A percentile compares a stretch with the other conserved stretches of the same genome.
These are phyloP conservation scores for Trifolium fragiferum DNA, from an alignment of 306 rosid species.

Conservation along the genomic window DNA sequence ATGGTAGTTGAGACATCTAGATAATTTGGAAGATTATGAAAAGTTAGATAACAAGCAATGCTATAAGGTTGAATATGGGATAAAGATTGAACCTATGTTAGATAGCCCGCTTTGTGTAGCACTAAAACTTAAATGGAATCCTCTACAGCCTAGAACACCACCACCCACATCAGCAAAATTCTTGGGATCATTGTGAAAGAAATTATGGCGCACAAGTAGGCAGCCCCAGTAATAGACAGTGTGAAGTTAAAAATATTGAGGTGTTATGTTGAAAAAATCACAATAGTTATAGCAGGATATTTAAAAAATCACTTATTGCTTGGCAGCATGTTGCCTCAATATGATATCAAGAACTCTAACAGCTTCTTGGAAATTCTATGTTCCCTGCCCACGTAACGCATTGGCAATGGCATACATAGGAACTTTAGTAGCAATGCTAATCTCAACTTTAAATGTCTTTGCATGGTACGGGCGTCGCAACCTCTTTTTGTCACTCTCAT, in stretches of 20 bases:
- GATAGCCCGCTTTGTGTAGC: constrained; percentile 91
- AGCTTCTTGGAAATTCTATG: constrained; percentile 91
- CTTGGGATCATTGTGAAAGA: constrained; percentile 81
- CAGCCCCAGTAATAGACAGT: constrained; percentile 72
- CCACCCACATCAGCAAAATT: constrained; percentile 87
- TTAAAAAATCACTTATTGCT: constrained; percentile 61
- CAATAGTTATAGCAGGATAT: background rate
- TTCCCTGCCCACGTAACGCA: constrained; percentile 87
- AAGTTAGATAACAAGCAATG: constrained; percentile 28
- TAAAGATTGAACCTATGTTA: constrained; percentile 65
- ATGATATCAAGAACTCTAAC: constrained; percentile 87
- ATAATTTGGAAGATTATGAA: background rate
- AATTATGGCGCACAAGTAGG: constrained; percentile 84
- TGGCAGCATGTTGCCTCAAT: constrained; percentile 89
- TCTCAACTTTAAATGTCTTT: constrained; percentile 74
- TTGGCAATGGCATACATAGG: constrained; percentile 85
- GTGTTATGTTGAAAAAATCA: background rate
- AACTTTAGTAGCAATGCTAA: constrained; percentile 86
- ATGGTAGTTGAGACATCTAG: constrained; percentile 95
- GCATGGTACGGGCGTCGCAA: constrained; percentile 68
- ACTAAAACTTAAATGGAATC: constrained; percentile 94
- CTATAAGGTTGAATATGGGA: background rate
- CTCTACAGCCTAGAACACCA: constrained; percentile 93
- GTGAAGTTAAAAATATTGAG: background rate
- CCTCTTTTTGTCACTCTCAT: constrained; percentile 77